Evolutionary conservation across 352 stramenopile species (phyloP), one percentile per base, ranked within the genome.

Genomic region (Pythium scleroteichum): DNA sequence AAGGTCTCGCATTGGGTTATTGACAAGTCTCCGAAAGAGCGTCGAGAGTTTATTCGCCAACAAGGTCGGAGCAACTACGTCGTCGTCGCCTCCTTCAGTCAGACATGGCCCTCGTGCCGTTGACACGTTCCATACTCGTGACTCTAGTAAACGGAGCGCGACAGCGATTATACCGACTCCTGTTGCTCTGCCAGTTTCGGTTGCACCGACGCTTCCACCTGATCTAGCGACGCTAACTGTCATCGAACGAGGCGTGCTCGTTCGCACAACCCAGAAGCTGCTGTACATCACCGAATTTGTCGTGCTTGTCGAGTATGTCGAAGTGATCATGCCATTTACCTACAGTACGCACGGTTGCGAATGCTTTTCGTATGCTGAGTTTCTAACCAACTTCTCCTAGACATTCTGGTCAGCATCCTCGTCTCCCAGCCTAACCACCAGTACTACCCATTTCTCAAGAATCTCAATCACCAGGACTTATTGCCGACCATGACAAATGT

Each of bases 281-380:
- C 44, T 75, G 6, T 79, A 73, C 50, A 61, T 59, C 2, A 68
- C 61, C 17, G 71, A 82, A 41, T 79, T 69, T 42, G 50, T 72
- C 14, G 52, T 68, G 2, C 57, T 75, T 7, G 53, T 69, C 13
- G 70, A 76, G 23, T 82, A 77, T 42, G 49, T 71, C 38, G 70
- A 82, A 17, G 53, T 65, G 4, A 57, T 82, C 29, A 65, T 82
- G 20, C 64, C 73, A 0, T 46, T 75, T 2, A 66, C 77, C 45
- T 78, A 76, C 41, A 69, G 62, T 69, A 60, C 46, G 62, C 60
- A 13, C 2, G 32, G 14, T 32, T 5, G 53, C 20, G 26, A 10
- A 27, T 42, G 12, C 59, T 32, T 14, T 12, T 35, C 26, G 7
- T 52, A 24, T 39, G 5, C 19, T 38, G 2, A 10, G 5, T 35